These are phyloP conservation scores for Cladophialophora exuberans DNA, from an alignment of 2,329 filamentous ascomycete genomes.

Conservation along the genomic window DNA sequence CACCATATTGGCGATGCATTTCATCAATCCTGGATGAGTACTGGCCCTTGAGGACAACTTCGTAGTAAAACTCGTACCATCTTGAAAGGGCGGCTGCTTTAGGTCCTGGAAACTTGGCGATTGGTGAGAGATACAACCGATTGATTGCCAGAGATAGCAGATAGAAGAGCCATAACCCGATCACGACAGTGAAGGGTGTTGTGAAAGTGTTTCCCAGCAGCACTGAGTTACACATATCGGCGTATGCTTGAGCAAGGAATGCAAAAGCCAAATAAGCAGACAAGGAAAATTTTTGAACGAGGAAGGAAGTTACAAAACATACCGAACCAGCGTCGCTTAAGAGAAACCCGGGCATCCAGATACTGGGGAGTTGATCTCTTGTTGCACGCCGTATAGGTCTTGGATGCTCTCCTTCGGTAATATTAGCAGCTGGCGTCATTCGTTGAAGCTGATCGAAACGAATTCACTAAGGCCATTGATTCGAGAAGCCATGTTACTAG, in stretches of 20 bases:
- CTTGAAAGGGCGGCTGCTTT: constrained; percentile 30
- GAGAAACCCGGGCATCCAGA: too few species aligned
- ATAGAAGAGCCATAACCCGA: background rate
- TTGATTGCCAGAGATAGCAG: constrained; percentile 2
- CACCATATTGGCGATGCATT: constrained; percentile 37
- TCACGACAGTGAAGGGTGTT: background rate
- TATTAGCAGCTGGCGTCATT: too few species aligned
- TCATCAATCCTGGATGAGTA: constrained; percentile 35
- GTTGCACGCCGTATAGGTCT: too few species aligned
- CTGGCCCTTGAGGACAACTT: constrained; percentile 33
- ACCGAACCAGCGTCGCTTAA: too few species aligned
- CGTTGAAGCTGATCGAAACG: too few species aligned
- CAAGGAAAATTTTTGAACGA: too few species aligned
- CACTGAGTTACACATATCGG: background rate
- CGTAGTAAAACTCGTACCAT: constrained; percentile 38
- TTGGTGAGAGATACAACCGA: constrained; percentile 27
- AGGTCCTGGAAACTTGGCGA: constrained; percentile 31
- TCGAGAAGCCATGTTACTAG: too few species aligned
- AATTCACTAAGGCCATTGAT: too few species aligned
- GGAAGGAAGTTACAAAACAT: too few species aligned
- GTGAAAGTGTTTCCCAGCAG: too few species aligned
- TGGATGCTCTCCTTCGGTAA: too few species aligned
- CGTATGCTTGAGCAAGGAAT: background rate
- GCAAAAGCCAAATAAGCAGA: background rate
- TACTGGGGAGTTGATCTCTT: too few species aligned